phyloP scores from a whole-genome alignment of 306 rosid genomes.

The Corylus heterophylla region DNA sequence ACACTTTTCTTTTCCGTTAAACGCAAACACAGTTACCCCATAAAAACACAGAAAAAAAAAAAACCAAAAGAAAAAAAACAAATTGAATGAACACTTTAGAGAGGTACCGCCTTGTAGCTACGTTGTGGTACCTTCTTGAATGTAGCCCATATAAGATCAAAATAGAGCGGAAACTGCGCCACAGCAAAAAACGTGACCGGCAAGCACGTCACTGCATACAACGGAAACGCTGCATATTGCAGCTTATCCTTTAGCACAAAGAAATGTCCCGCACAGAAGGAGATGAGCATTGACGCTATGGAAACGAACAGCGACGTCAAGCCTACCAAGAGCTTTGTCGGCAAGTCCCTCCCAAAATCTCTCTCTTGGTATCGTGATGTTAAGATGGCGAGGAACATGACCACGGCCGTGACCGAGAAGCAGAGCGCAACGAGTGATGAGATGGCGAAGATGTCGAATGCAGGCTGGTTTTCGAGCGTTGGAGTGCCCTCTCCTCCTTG shows the following conservation, averaged over 20 bases:
- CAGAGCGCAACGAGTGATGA: constrained; percentile 44
- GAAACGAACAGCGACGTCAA: constrained; percentile 50
- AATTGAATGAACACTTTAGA: no score
- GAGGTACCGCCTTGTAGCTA: constrained; percentile 4
- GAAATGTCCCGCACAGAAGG: constrained; percentile 53
- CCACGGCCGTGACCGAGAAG: constrained; percentile 47
- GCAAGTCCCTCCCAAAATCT: constrained; percentile 43
- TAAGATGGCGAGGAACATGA: constrained; percentile 56
- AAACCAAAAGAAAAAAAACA: no score
- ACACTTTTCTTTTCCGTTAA: no score
- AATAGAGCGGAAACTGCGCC: constrained; percentile 48
- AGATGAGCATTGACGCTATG: constrained; percentile 40
- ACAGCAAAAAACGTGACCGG: constrained; percentile 42
- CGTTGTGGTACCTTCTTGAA: constrained; percentile 21
- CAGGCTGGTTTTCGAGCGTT: constrained; percentile 21
- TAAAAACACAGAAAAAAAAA: no score
- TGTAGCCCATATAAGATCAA: constrained; percentile 47
- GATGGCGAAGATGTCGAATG: constrained; percentile 39
- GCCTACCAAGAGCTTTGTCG: constrained; percentile 41
- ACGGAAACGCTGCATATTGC: constrained; percentile 20
- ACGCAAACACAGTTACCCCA: no score
- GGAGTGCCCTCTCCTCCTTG: constrained; percentile 22
- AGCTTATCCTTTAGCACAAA: constrained; percentile 36
- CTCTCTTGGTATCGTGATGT: constrained; percentile 43
- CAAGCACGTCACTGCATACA: constrained; percentile 40